Conservation (phyloP, 768 basidiomycete genomes). For the Calocybe gangraenosa region DNA sequence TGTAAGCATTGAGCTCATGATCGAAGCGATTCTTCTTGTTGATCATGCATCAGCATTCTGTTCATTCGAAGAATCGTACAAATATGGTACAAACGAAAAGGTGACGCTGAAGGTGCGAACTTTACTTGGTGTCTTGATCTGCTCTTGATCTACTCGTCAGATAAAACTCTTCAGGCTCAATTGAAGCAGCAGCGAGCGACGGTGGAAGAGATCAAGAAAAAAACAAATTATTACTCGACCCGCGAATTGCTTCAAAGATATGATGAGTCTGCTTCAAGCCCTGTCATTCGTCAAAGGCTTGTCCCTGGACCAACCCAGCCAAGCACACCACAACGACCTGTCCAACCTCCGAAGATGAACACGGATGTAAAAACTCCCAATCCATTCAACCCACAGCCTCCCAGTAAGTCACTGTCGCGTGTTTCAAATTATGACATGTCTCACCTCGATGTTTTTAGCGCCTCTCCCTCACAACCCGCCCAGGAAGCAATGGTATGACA, state of each 20-base stretch:
- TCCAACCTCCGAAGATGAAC: constrained; percentile 19
- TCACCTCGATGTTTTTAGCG: constrained; percentile 5
- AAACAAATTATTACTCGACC: constrained; percentile 93
- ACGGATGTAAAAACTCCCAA: constrained; percentile 6
- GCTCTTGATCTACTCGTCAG: constrained; percentile 35
- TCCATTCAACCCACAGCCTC: constrained; percentile 3
- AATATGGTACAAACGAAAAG: constrained; percentile 78
- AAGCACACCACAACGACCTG: constrained; percentile 23
- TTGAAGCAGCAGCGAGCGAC: constrained; percentile 78
- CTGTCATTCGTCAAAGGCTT: constrained; percentile 40
- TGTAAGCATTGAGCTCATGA: constrained; percentile 55
- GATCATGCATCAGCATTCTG: constrained; percentile 45
- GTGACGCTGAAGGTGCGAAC: constrained; percentile 69
- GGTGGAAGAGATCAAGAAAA: constrained; percentile 96
- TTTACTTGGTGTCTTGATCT: background rate
- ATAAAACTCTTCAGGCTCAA: constrained; percentile 70
- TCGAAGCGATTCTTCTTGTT: constrained; percentile 3
- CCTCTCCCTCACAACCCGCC: constrained; percentile 39
- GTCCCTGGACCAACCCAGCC: constrained; percentile 18
- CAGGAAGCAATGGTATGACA: constrained; percentile 82
- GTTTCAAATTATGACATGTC: background rate
- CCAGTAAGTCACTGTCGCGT: constrained; percentile 5
- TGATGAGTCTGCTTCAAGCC: constrained; percentile 51
- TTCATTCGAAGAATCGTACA: constrained; percentile 80
- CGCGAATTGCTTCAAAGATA: constrained; percentile 88